phyloP scores from a whole-genome alignment of 139 green algal species.

The Haematococcus lacustris region DNA sequence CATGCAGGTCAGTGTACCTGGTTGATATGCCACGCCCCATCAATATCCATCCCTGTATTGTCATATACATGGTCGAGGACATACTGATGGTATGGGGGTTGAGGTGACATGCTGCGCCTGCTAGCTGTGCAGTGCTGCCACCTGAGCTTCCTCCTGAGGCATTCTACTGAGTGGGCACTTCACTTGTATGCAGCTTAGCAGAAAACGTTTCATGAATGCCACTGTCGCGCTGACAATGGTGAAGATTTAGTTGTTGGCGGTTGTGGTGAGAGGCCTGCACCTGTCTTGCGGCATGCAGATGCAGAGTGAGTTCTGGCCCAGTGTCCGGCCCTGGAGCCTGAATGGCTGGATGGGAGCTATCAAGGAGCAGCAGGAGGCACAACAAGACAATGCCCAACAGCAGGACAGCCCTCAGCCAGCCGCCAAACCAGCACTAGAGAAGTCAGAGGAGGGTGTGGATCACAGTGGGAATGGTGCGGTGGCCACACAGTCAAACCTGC shows the following conservation, averaged over 20 bases:
- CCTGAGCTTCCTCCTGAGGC: neutral
- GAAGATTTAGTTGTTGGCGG: too few relatives aligned
- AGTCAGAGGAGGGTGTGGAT: too few relatives aligned
- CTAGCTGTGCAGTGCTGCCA: neutral
- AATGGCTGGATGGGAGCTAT: constrained; percentile 24
- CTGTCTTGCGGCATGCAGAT: constrained; percentile 16
- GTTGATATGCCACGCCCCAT: neutral
- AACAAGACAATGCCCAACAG: too few relatives aligned
- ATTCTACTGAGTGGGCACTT: neutral
- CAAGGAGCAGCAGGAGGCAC: constrained; percentile 10
- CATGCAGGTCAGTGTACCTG: constrained; percentile 18
- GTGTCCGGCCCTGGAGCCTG: constrained; percentile 15
- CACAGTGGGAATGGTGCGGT: too few relatives aligned
- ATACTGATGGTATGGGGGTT: neutral
- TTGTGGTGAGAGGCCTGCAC: too few relatives aligned
- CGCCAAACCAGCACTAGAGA: too few relatives aligned
- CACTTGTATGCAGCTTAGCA: neutral
- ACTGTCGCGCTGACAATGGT: too few relatives aligned
- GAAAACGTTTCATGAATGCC: too few relatives aligned
- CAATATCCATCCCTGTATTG: too few relatives aligned
- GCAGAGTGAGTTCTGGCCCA: constrained; percentile 14
- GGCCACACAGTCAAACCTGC: too few relatives aligned
- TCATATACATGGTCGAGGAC: too few relatives aligned
- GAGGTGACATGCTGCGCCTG: neutral
- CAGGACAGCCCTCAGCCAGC: too few relatives aligned